A percentile compares a stretch with the other conserved stretches of the same genome.
Evolutionary conservation across 2,329 filamentous ascomycete genomes (phyloP).

Genomic region (Sclerotiophoma versabilis): DNA sequence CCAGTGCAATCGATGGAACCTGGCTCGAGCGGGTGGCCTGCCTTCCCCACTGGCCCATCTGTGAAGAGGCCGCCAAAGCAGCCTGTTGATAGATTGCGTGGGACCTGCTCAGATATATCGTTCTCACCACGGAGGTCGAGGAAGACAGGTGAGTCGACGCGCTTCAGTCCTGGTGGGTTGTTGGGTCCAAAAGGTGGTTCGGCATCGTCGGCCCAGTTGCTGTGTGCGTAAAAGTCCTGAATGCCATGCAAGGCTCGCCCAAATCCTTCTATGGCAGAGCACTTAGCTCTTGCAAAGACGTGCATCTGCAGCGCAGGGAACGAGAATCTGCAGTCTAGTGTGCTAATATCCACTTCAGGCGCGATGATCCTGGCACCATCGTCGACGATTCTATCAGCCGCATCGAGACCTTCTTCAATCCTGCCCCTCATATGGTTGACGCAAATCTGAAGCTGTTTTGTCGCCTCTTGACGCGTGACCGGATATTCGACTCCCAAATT

Average conservation of each 20-base stretch:
- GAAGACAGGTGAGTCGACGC: constrained; percentile 23
- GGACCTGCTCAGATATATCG: constrained; percentile 30
- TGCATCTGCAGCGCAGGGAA: constrained; percentile 33
- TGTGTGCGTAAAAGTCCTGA: constrained; percentile 32
- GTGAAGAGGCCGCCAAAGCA: constrained; percentile 35
- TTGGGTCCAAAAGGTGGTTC: constrained; percentile 25
- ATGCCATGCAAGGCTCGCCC: constrained; percentile 29
- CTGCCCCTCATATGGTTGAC: constrained; percentile 27
- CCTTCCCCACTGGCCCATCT: constrained; percentile 31
- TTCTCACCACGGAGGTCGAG: constrained; percentile 35
- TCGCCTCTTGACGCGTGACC: constrained; percentile 28
- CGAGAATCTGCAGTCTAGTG: constrained; percentile 29
- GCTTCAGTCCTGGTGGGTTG: constrained; percentile 31
- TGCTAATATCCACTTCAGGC: constrained; percentile 26
- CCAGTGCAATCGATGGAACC: constrained; percentile 34
- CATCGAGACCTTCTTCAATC: constrained; percentile 27
- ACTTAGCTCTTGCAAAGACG: constrained; percentile 25
- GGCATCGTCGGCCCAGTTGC: constrained; percentile 30
- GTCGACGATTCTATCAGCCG: constrained; percentile 30
- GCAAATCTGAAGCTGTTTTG: constrained; percentile 29
- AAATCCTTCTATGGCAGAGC: constrained; percentile 29
- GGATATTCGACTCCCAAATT: constrained; percentile 26
- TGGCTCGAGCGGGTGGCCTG: constrained; percentile 33
- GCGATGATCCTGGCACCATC: constrained; percentile 24
- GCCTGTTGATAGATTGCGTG: constrained; percentile 30